A percentile compares a stretch with the other conserved stretches of the same genome.
Conservation (phyloP, 2,329 filamentous ascomycete species). For the Penicillium sp. region DNA sequence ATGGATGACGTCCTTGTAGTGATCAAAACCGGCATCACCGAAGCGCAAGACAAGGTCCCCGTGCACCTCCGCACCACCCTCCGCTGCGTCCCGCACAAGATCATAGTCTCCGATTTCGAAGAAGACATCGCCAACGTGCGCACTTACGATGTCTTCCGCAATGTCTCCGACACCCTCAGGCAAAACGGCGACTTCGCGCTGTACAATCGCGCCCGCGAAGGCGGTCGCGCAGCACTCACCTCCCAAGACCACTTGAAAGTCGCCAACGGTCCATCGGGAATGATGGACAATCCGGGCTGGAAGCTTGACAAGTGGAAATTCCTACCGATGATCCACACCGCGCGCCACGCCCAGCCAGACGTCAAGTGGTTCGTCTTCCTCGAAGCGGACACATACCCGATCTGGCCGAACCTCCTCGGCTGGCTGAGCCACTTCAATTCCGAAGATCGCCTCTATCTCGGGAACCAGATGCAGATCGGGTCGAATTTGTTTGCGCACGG, state of each 20-base stretch:
- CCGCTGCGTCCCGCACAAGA: conserved; percentile 56
- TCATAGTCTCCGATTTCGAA: conserved; percentile 61
- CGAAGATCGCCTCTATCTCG: conserved; percentile 50
- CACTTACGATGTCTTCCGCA: conserved; percentile 53
- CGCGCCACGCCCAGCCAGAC: conserved; percentile 44
- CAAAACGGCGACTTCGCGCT: conserved; percentile 23
- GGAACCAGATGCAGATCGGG: conserved; percentile 52
- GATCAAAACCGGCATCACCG: conserved; percentile 61
- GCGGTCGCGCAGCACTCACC: conserved; percentile 40
- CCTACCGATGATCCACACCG: conserved; percentile 55
- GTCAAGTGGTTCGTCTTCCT: conserved; percentile 60
- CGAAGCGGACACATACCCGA: conserved; percentile 58
- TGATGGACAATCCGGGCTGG: conserved; percentile 47
- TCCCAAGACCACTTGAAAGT: conserved; percentile 27
- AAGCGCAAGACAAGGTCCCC: conserved; percentile 57
- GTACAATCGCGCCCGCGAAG: conserved; percentile 45
- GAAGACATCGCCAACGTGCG: conserved; percentile 53
- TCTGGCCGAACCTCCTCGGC: conserved; percentile 53
- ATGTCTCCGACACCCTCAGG: conserved; percentile 31
- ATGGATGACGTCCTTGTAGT: conserved; percentile 58
- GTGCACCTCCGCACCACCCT: conserved; percentile 57
- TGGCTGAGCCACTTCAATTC: conserved; percentile 54
- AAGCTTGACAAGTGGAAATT: conserved; percentile 59
- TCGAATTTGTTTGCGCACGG: conserved; percentile 51
- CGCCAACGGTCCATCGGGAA: conserved; percentile 32